phyloP scores from a whole-genome alignment of 192 early-diverging fungal species.

The Gigaspora rosea region DNA sequence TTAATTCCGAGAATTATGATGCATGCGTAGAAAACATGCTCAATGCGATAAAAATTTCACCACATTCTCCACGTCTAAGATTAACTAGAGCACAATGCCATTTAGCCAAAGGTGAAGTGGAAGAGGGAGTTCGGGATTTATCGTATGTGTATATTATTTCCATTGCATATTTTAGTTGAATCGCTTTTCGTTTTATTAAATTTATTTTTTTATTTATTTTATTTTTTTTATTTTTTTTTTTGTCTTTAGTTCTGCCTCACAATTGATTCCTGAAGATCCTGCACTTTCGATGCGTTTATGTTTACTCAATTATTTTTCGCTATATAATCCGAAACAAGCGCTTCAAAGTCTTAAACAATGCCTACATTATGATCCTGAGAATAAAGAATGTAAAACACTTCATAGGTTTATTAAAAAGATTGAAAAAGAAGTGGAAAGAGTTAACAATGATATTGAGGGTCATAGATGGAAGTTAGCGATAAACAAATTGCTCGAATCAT shows the following conservation, averaged over 20 bases:
- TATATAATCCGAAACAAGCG: conserved; percentile 73
- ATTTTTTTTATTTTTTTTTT: not conserved
- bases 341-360: conserved; percentile 80
- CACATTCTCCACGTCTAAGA: conserved; percentile 58
- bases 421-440: conserved; percentile 67
- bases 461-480: conserved; percentile 59
- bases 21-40: conserved; percentile 56
- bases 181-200: not conserved
- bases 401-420: conserved; percentile 74
- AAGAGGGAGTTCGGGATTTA: conserved; percentile 83
- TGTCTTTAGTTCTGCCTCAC: conserved; percentile 64
- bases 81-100: conserved; percentile 74
- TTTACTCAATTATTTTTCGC: conserved; percentile 66
- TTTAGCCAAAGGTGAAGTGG: conserved; percentile 70
- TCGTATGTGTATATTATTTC: conserved; percentile 40
- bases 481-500: conserved; percentile 58
- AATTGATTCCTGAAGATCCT: conserved; percentile 68
- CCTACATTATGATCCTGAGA: conserved; percentile 86
- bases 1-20: conserved; percentile 48
- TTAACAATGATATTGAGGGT: conserved; percentile 56
- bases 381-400: conserved; percentile 81
- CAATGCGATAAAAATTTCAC: conserved; percentile 55
- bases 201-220: too few relatives aligned
- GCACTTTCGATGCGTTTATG: conserved; percentile 65
- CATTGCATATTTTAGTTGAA: not conserved